Evolutionary conservation across 2,329 filamentous ascomycete species (phyloP).

Genomic region (Penicillium sp.): DNA sequence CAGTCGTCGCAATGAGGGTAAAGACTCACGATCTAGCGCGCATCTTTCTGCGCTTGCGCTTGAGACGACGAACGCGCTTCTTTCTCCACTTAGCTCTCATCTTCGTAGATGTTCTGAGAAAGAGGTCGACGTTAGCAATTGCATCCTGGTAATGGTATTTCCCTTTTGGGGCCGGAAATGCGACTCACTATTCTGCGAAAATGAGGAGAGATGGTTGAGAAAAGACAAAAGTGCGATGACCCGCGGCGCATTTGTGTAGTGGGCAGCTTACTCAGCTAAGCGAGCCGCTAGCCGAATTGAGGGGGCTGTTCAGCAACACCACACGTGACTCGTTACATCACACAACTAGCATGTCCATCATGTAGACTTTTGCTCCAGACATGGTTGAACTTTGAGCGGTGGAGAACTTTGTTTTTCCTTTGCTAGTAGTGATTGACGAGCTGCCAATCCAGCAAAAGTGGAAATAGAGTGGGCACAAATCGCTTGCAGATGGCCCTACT

Average conservation of each 20-base stretch:
- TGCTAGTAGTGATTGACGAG: too few species aligned
- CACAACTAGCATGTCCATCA: neutral
- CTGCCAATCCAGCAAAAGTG: neutral
- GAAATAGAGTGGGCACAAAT: slow-evolving; percentile 13
- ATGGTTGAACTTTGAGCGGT: too few species aligned
- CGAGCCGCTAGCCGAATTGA: slow-evolving; percentile 15
- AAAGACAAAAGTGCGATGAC: slow-evolving; percentile 28
- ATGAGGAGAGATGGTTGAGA: slow-evolving; percentile 41
- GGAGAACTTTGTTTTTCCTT: too few species aligned
- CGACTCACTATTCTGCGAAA: slow-evolving; percentile 41
- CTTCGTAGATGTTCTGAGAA: slow-evolving; percentile 37
- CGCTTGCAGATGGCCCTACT: too few species aligned
- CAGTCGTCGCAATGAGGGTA: neutral
- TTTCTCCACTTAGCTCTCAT: slow-evolving; percentile 99
- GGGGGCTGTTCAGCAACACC: neutral
- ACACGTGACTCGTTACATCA: slow-evolving; percentile 17
- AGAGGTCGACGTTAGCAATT: slow-evolving; percentile 15
- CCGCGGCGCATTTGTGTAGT: slow-evolving; percentile 37
- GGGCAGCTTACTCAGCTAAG: slow-evolving; percentile 37
- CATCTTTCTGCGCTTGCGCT: slow-evolving; percentile 99
- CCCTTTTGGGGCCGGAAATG: slow-evolving; percentile 2
- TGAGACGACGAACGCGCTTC: slow-evolving; percentile 98
- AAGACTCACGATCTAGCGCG: slow-evolving; percentile 82
- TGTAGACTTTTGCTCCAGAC: neutral
- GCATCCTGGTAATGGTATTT: neutral